A percentile compares a stretch with the other conserved stretches of the same genome.
Conservation (phyloP, 2,329 filamentous ascomycete genomes). For the Leptographium radiaticola region DNA sequence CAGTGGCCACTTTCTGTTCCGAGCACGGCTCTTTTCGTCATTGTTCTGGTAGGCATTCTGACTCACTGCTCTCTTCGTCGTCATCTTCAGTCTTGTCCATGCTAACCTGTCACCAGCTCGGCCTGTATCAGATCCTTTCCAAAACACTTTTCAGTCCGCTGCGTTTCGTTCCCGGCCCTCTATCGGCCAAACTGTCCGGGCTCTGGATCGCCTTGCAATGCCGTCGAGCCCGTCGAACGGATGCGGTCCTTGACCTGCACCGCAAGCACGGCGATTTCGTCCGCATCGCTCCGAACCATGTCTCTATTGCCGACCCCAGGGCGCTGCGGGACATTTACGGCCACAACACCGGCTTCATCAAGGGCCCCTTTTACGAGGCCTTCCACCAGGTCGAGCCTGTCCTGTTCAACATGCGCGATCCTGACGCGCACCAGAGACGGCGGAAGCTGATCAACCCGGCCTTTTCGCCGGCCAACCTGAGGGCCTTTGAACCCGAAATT, state of each 20-base stretch:
- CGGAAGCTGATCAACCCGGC: neutral
- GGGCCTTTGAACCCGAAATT: neutral
- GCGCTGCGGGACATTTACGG: neutral
- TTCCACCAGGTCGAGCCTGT: neutral
- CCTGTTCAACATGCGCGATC: neutral
- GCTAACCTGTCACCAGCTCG: neutral
- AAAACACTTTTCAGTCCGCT: neutral
- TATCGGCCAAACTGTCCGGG: neutral
- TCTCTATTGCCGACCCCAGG: neutral
- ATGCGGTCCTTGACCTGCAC: neutral
- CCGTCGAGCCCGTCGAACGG: neutral
- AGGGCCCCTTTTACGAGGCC: neutral
- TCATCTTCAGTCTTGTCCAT: too few species aligned
- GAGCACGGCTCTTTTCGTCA: neutral
- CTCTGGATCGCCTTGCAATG: neutral
- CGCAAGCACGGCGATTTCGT: neutral
- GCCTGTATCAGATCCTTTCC: neutral
- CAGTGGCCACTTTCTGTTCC: neutral
- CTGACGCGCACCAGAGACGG: neutral
- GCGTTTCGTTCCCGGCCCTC: neutral
- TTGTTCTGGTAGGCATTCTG: neutral
- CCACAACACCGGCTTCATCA: neutral
- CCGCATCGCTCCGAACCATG: neutral
- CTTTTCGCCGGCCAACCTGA: neutral
- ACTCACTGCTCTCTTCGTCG: neutral